Evolutionary conservation across 306 rosid genomes (phyloP), one percentile per base, ranked within the genome.

Genomic region (Dalbergia cochinchinensis): DNA sequence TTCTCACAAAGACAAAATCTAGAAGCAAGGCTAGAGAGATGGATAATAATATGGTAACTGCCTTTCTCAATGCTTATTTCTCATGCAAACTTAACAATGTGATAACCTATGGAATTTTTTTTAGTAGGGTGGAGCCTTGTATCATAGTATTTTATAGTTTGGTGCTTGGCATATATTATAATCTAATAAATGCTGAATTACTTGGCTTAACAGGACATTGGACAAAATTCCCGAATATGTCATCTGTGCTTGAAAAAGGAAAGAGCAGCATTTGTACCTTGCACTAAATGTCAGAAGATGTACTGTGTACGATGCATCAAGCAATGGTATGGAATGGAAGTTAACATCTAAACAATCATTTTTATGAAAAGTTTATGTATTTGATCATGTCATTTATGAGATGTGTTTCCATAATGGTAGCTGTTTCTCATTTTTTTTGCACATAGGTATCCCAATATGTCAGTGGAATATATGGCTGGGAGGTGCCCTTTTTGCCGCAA

Each of bases 221-320:
- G 8, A 41, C 65, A 67, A 64, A 70, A 9, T 48, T 7, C 39
- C 58, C 57, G 51, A 65, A 81, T 11, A 72, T 93, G 97, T 74
- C 97, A 93, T 73, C 97, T 91, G 50, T 93, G 97, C 78, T 51
- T 76, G 90, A 87, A 77, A 78, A 84, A 54, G 78, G 86, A 79
- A 41, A 87, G 82, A 18, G 13, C 35, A 74, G 9, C 18, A 5
- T 78, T 47, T 42, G 83, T 87, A 35, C 84, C 86, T 59, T 93
- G 97, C 79, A 64, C 80, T 65, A 82, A 73, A 16, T 91, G 97
- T 81, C 44, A 16, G 75, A 93, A 81, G 79, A 47, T 88, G 50
- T 93, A 93, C 71, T 93, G 97, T 71, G 0, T 77, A 44, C 74
- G 72, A 34, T 93, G 97, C 66, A 82, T 88, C 67, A 84, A 71